Percentiles rank a stretch among this genome's conserved stretches.
phyloP scores from a whole-genome alignment of 208 protist species.

The Acanthamoeba sp. region DNA sequence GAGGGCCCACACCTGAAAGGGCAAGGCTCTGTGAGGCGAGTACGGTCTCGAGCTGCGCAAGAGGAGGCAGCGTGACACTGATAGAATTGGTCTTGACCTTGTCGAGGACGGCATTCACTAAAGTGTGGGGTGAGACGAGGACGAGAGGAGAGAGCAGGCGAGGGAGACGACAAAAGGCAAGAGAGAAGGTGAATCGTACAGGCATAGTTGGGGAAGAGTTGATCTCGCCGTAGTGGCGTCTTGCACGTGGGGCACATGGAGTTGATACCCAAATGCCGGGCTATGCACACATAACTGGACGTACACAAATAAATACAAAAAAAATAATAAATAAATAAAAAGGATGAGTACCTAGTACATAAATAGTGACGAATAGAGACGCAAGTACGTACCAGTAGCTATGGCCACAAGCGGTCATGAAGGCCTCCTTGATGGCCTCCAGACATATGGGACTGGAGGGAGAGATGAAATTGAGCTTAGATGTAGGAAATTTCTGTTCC shows the following conservation, averaged over 20 bases:
- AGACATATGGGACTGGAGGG: conserved; percentile 61
- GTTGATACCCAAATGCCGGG: neutral
- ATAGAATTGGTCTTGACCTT: conserved; percentile 52
- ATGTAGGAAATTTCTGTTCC: neutral
- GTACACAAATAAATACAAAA: neutral
- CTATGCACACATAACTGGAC: conserved; percentile 54
- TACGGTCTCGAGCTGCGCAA: conserved; percentile 14
- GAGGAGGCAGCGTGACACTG: neutral
- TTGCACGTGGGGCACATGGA: conserved; percentile 59
- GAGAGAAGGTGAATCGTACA: neutral
- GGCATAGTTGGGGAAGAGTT: conserved; percentile 69
- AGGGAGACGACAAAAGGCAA: neutral
- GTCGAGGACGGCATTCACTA: conserved; percentile 68
- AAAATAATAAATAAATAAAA: conserved; percentile 26
- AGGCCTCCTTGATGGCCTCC: conserved; percentile 50
- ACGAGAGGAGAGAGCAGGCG: neutral
- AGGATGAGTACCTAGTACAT: neutral
- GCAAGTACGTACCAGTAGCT: conserved; percentile 50
- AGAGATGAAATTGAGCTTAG: neutral
- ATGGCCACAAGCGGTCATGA: conserved; percentile 66
- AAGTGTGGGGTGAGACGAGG: neutral
- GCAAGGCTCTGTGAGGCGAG: conserved; percentile 4
- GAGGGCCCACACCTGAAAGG: conserved; percentile 27
- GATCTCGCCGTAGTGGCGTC: conserved; percentile 51
- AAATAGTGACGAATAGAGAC: neutral